These are phyloP conservation scores for Magnaporthales sp. DNA, from an alignment of 2,329 filamentous ascomycete genomes.

Conservation along the genomic window DNA sequence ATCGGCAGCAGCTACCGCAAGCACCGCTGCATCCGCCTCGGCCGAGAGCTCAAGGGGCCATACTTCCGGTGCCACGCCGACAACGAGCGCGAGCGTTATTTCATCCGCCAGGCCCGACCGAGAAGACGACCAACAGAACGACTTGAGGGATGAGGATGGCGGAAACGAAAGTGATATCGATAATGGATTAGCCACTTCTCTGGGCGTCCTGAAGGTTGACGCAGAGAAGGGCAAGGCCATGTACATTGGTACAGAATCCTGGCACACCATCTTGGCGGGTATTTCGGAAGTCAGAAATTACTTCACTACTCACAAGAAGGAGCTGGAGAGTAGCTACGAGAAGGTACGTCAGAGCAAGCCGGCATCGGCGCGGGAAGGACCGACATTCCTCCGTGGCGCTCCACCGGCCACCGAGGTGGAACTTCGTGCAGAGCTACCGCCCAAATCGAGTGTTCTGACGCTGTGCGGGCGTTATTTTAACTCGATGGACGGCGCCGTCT, in stretches of 20 bases:
- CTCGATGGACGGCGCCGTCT: constrained; percentile 61
- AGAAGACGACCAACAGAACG: constrained; percentile 28
- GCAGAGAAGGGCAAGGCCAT: constrained; percentile 67
- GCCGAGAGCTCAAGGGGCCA: constrained; percentile 12
- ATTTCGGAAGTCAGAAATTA: constrained; percentile 93
- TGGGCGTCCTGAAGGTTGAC: constrained; percentile 79
- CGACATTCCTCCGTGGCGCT: constrained; percentile 71
- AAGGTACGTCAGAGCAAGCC: constrained; percentile 64
- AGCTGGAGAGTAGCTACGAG: constrained; percentile 73
- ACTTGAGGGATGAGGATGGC: constrained; percentile 37
- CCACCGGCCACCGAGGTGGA: constrained; percentile 65
- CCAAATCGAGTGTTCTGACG: constrained; percentile 74
- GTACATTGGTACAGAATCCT: constrained; percentile 77
- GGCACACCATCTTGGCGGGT: constrained; percentile 70
- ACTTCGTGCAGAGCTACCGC: constrained; percentile 69
- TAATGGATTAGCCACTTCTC: constrained; percentile 58
- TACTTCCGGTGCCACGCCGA: background rate
- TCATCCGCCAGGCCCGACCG: constrained; percentile 41
- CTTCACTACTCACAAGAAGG: constrained; percentile 78
- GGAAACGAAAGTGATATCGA: constrained; percentile 63
- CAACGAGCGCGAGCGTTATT: constrained; percentile 30
- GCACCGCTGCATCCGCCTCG: constrained; percentile 13
- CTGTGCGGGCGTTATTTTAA: constrained; percentile 88
- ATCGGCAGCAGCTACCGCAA: constrained; percentile 22
- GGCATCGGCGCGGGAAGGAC: constrained; percentile 50